Conservation (phyloP, 495 filamentous ascomycete genomes). For the Glonium stellatum region DNA sequence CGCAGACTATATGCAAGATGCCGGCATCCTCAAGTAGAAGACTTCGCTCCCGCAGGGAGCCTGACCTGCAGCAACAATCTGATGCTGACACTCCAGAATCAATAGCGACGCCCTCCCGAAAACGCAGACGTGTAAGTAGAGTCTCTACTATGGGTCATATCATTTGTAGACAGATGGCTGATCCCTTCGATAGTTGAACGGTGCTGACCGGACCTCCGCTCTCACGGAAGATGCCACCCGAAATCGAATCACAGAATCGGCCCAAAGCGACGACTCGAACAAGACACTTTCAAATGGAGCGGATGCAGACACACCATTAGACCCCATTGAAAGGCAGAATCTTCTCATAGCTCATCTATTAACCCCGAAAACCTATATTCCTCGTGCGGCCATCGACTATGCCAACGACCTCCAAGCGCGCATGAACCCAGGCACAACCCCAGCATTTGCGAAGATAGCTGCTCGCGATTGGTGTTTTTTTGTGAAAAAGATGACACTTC, state of each 20-base stretch:
- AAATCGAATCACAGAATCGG: slow-evolving; percentile 24
- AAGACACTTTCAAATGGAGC: slow-evolving; percentile 20
- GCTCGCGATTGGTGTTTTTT: slow-evolving; percentile 94
- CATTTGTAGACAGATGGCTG: background rate
- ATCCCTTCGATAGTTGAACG: slow-evolving; percentile 23
- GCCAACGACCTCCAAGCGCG: slow-evolving; percentile 25
- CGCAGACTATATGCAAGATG: slow-evolving; percentile 20
- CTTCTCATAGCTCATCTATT: slow-evolving; percentile 20
- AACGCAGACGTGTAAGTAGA: slow-evolving; percentile 30
- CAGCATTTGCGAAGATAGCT: slow-evolving; percentile 86
- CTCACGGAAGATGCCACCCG: slow-evolving; percentile 12
- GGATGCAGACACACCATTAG: slow-evolving; percentile 13
- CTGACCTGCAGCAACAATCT: slow-evolving; percentile 26
- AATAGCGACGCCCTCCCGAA: slow-evolving; percentile 35
- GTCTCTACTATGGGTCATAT: background rate
- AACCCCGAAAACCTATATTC: slow-evolving; percentile 16
- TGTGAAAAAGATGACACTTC: slow-evolving; percentile 68
- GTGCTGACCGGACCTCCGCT: slow-evolving; percentile 16
- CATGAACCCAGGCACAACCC: slow-evolving; percentile 29
- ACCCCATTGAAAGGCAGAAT: slow-evolving; percentile 24
- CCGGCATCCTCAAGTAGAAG: slow-evolving; percentile 25
- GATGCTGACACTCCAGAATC: slow-evolving; percentile 37
- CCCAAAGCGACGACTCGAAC: slow-evolving; percentile 26
- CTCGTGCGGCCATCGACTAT: slow-evolving; percentile 24
- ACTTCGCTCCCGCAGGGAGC: slow-evolving; percentile 23